Percentiles rank a stretch among this genome's conserved stretches.
These are phyloP conservation scores for Hypoxylon sp. DNA, from an alignment of 2,329 filamentous ascomycete species.

Conservation along the genomic window DNA sequence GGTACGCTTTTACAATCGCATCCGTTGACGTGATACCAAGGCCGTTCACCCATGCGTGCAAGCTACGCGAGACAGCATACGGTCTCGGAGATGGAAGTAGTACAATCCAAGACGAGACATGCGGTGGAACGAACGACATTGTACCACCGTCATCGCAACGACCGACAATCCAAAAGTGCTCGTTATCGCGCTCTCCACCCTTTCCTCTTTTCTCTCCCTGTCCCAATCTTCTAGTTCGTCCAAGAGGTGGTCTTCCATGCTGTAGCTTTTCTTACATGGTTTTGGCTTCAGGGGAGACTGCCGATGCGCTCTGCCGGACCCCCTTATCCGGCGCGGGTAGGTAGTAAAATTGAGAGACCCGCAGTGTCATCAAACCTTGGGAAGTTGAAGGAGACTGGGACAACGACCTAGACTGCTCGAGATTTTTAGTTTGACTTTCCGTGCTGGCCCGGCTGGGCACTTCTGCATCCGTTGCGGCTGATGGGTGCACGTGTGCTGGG, in stretches of 20 bases:
- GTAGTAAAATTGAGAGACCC: slow-evolving; percentile 18
- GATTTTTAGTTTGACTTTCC: slow-evolving; percentile 18
- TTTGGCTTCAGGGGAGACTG: slow-evolving; percentile 1
- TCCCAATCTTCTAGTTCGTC: slow-evolving; percentile 13
- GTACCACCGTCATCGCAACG: slow-evolving; percentile 42
- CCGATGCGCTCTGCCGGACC: slow-evolving; percentile 3
- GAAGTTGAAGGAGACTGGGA: slow-evolving; percentile 3
- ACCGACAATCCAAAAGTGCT: slow-evolving; percentile 42
- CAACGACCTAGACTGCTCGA: slow-evolving; percentile 25
- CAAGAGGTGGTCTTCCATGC: slow-evolving; percentile 45
- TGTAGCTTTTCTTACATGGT: slow-evolving; percentile 27
- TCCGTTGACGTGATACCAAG: slow-evolving; percentile 45
- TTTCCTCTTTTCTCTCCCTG: not conserved
- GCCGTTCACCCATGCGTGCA: slow-evolving; percentile 44
- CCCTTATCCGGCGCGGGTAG: slow-evolving; percentile 14
- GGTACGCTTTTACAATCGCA: slow-evolving; percentile 41
- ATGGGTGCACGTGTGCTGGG: slow-evolving; percentile 37
- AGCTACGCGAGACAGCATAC: slow-evolving; percentile 46
- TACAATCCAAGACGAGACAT: slow-evolving; percentile 44
- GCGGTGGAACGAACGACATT: slow-evolving; percentile 48
- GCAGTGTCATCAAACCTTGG: slow-evolving; percentile 9
- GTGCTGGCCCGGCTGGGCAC: slow-evolving; percentile 31
- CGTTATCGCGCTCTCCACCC: slow-evolving; percentile 16
- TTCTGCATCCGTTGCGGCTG: slow-evolving; percentile 38
- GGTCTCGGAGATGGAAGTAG: slow-evolving; percentile 42